Base-by-base conservation (phyloP, 2,329 filamentous ascomycete genomes). In the Botrytis medusae region DNA sequence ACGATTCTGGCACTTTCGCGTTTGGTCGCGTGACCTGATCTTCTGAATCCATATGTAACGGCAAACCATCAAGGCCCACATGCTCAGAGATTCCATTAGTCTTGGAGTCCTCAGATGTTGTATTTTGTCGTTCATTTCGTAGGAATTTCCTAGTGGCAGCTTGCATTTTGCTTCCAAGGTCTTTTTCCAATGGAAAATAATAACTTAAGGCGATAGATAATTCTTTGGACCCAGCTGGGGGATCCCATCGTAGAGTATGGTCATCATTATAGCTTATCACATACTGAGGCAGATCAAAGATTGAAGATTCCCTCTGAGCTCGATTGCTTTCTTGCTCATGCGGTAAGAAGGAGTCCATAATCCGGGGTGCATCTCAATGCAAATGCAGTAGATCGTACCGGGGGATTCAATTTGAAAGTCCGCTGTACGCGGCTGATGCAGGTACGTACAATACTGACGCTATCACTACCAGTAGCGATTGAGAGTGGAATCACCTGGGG, bases 181-280 rank as follows among this genome's bases (percentile, higher is more conserved):
- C 73, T 14, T 40, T 61, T 32, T 75, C 61, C n/a, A 76, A 25
- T 22, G 76, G 75, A 46, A 75, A 77, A 51, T 76, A 72, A 46
- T 76, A 76, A 46, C 76, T 77, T 4, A 77, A 68, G 14, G 76
- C 76, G 61, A 75, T 40, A 14, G 76, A 75, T 20, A 77, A 63
- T 64, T 77, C 74, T 51, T 68, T 72, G 12, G 76, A 76, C 25
- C 71, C 72, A 2, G 69, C 60, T n/a, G 73, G 69, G 29, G 76
- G 76, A 5, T 72, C 40, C 72, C 72, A 77, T 70, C 74, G 73
- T 16, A 76, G 63, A n/a, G 72, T 76, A 34, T 73, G 65, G 54
- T 77, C 75, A 42, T 73, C 51, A 37, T 72, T 72, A 65, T 73
- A 76, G 10, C 29, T 73, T 62, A 76, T 75, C 34, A 71, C 54